A percentile compares a stretch with the other conserved stretches of the same genome.
These are phyloP conservation scores for Friedmanniomyces endolithicus DNA, from an alignment of 495 filamentous ascomycete species.

Conservation along the genomic window DNA sequence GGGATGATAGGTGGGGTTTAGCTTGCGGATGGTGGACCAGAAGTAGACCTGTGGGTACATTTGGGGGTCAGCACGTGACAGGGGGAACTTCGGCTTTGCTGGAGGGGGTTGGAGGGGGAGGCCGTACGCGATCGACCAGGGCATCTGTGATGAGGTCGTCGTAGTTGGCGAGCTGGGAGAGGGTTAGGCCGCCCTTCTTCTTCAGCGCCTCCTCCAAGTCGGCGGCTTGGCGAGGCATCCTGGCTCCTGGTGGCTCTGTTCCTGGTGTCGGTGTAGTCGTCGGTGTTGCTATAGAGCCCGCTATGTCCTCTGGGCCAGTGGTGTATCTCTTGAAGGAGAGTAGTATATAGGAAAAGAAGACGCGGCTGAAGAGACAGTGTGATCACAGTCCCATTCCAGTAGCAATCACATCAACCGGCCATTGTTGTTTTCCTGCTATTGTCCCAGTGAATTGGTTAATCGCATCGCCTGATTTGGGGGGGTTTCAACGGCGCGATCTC, in stretches of 20 bases:
- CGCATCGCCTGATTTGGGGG: background rate
- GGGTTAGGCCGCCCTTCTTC: conserved; percentile 60
- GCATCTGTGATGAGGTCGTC: conserved; percentile 95
- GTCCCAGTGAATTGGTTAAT: background rate
- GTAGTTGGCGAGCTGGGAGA: conserved; percentile 78
- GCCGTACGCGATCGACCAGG: conserved; percentile 79
- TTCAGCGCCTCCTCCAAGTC: conserved; percentile 24
- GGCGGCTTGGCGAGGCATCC: conserved; percentile 16
- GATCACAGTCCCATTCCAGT: background rate
- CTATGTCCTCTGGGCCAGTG: background rate
- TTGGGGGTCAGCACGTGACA: conserved; percentile 3
- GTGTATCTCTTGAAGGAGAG: background rate
- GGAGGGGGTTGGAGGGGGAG: conserved; percentile 4
- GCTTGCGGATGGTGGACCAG: conserved; percentile 93
- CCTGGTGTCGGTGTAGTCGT: too few species aligned
- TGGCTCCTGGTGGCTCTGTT: background rate
- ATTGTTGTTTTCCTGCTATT: too few species aligned
- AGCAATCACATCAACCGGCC: too few species aligned
- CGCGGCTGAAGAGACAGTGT: background rate
- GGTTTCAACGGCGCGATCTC: too few species aligned
- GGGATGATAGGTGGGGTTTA: conserved; percentile 64
- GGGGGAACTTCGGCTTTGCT: background rate
- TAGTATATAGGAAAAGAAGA: background rate
- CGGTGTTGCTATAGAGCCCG: background rate
- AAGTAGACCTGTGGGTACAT: conserved; percentile 58